Conservation (phyloP, 176 grass and related monocot genomes). For the Lolium perenne region DNA sequence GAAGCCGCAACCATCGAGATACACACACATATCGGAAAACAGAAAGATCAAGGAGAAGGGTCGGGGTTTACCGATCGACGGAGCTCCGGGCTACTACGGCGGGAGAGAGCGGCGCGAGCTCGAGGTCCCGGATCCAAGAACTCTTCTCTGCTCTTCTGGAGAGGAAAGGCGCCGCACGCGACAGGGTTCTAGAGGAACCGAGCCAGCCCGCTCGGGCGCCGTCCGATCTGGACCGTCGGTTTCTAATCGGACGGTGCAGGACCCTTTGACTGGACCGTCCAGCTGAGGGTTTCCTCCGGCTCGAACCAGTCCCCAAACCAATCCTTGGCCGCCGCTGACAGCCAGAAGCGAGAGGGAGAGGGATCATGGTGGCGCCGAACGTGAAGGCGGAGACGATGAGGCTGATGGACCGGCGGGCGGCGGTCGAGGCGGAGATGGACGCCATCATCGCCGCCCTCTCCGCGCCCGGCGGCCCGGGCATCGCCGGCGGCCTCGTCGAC, state of each 20-base stretch:
- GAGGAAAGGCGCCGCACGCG: constrained; percentile 1
- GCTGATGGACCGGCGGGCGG: constrained; percentile 61
- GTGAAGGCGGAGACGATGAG: constrained; percentile 85
- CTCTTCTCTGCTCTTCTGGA: not conserved
- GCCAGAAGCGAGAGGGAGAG: constrained; percentile 23
- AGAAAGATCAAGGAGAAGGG: not conserved
- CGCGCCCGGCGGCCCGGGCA: constrained; percentile 57
- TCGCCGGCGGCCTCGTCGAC: constrained; percentile 76
- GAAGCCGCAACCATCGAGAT: not conserved
- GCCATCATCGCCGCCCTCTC: constrained; percentile 75
- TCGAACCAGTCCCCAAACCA: not conserved
- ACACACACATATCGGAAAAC: not conserved
- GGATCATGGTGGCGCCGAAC: constrained; percentile 78
- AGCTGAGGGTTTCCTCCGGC: not conserved
- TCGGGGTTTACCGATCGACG: not conserved
- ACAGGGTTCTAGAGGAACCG: constrained; percentile 33
- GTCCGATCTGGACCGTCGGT: not conserved
- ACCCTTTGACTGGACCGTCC: not conserved
- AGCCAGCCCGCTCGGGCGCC: not conserved
- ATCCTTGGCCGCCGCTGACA: not conserved
- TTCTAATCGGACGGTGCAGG: not conserved
- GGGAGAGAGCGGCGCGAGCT: not conserved
- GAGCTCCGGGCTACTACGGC: not conserved
- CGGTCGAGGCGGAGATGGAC: constrained; percentile 80
- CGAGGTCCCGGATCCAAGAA: not conserved